Percentiles rank a stretch among this genome's conserved stretches.
phyloP scores from a whole-genome alignment of 2,329 filamentous ascomycete genomes.

The Alternaria brassicicola region DNA sequence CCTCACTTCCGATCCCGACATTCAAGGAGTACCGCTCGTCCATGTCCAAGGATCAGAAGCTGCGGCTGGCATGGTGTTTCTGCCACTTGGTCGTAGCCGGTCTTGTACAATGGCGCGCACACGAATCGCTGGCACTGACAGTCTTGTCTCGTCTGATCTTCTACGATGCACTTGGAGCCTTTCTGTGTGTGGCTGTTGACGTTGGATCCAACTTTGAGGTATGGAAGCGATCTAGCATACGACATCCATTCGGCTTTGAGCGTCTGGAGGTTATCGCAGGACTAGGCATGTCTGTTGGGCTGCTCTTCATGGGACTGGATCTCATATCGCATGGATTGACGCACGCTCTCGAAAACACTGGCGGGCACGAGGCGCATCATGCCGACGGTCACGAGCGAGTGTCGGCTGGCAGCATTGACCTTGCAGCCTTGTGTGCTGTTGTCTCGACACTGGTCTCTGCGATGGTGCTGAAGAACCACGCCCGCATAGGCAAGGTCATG shows the following conservation, averaged over 20 bases:
- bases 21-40: conserved; percentile 84
- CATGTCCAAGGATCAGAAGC: conserved; percentile 86
- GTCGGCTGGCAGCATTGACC: conserved; percentile 76
- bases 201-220: conserved; percentile 97
- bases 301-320: conserved; percentile 97
- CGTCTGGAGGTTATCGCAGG: conserved; percentile 92
- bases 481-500: conserved; percentile 90
- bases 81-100: conserved; percentile 84
- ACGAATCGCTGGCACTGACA: conserved; percentile 87
- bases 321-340: conserved; percentile 92
- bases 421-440: conserved; percentile 81
- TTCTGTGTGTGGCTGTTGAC: conserved; percentile 89
- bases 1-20: conserved; percentile 90
- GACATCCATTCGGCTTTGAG: conserved; percentile 91
- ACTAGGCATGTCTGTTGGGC: conserved; percentile 92
- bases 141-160: conserved; percentile 91
- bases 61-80: conserved; percentile 84
- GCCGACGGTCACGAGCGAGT: conserved; percentile 69
- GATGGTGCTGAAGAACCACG: conserved; percentile 86
- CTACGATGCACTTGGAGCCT: conserved; percentile 91
- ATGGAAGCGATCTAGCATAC: conserved; percentile 89
- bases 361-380: conserved; percentile 76
- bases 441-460: conserved; percentile 83
- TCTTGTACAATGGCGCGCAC: conserved; percentile 83
- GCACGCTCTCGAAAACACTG: conserved; percentile 80